These are phyloP conservation scores for Eustoma russellianum DNA, from an alignment of 257 asterid genomes.

Conservation along the genomic window DNA sequence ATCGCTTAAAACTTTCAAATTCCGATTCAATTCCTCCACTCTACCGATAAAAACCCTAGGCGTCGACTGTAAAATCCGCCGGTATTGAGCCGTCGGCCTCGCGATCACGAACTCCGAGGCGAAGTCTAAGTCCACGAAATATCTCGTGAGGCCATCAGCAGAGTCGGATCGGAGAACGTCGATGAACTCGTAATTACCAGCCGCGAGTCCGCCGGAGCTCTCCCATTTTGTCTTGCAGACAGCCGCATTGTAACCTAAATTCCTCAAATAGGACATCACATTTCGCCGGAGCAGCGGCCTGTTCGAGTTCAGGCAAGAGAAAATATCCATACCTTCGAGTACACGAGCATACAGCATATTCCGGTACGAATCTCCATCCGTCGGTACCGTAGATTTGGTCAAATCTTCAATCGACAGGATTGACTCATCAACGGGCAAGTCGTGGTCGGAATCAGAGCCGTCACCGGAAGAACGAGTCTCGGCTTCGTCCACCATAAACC, in stretches of 20 bases:
- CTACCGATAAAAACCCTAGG: conserved; percentile 55
- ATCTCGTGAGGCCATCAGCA: conserved; percentile 17
- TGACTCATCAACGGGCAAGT: conserved; percentile 13
- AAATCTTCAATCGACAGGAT: conserved; percentile 14
- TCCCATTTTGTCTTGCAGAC: conserved; percentile 75
- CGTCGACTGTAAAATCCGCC: conserved; percentile 20
- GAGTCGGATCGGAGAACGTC: conserved; percentile 39
- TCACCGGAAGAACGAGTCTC: neutral
- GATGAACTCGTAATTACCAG: conserved; percentile 68
- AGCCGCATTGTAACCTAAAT: conserved; percentile 66
- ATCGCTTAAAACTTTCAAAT: conserved; percentile 47
- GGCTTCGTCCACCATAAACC: conserved; percentile 19
- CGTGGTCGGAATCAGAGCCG: conserved; percentile 29
- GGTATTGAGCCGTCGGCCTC: conserved; percentile 51
- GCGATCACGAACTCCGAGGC: conserved; percentile 63
- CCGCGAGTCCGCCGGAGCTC: conserved; percentile 51
- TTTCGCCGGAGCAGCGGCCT: conserved; percentile 32
- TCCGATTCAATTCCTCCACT: conserved; percentile 42
- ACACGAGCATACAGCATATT: conserved; percentile 28
- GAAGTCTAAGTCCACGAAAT: conserved; percentile 59
- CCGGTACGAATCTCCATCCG: conserved; percentile 29
- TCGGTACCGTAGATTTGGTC: conserved; percentile 14
- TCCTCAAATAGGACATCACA: conserved; percentile 55
- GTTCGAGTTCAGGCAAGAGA: conserved; percentile 21
- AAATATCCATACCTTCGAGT: conserved; percentile 25